phyloP scores from a whole-genome alignment of 495 filamentous ascomycete species.

The Corynascus novoguineensis region DNA sequence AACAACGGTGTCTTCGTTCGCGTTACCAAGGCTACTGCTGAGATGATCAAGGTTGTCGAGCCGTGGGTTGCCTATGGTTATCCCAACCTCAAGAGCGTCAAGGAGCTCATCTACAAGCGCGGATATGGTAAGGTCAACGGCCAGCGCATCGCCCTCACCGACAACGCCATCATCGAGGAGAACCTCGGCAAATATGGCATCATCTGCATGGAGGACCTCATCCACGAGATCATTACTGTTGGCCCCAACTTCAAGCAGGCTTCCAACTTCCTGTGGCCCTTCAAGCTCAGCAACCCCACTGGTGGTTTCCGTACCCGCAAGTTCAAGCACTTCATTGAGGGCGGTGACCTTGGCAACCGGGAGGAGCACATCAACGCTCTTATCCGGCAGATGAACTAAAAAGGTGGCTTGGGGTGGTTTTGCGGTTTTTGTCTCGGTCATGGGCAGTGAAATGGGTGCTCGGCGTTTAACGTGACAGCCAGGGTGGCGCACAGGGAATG shows the following conservation, averaged over 20 bases:
- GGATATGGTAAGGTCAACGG: constrained; percentile 97
- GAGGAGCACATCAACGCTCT: constrained; percentile 98
- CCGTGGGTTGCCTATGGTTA: constrained; percentile 98
- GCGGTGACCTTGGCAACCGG: constrained; percentile 95
- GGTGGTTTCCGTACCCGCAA: constrained; percentile 93
- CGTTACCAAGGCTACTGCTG: constrained; percentile 93
- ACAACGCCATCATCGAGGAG: constrained; percentile 97
- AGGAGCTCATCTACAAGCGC: constrained; percentile 99
- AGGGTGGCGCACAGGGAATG: constrained; percentile 27
- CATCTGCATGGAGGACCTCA: constrained; percentile 98
- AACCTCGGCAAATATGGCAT: constrained; percentile 96
- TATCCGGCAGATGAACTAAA: constrained; percentile 97
- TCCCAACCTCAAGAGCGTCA: constrained; percentile 97
- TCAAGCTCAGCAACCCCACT: constrained; percentile 97
- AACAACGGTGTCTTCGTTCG: constrained; percentile 99
- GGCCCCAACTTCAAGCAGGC: constrained; percentile 99
- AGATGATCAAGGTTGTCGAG: constrained; percentile 98
- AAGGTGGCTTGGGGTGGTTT: constrained; percentile 20
- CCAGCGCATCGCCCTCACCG: constrained; percentile 91
- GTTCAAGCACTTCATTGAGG: constrained; percentile 99
- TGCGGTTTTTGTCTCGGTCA: constrained; percentile 33
- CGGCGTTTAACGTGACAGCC: constrained; percentile 29
- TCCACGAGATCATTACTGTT: constrained; percentile 98
- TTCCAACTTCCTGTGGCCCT: constrained; percentile 99
- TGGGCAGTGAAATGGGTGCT: constrained; percentile 34